Base-by-base conservation (phyloP, 208 protist genomes). In the Kentomonas sorsogonicus region DNA sequence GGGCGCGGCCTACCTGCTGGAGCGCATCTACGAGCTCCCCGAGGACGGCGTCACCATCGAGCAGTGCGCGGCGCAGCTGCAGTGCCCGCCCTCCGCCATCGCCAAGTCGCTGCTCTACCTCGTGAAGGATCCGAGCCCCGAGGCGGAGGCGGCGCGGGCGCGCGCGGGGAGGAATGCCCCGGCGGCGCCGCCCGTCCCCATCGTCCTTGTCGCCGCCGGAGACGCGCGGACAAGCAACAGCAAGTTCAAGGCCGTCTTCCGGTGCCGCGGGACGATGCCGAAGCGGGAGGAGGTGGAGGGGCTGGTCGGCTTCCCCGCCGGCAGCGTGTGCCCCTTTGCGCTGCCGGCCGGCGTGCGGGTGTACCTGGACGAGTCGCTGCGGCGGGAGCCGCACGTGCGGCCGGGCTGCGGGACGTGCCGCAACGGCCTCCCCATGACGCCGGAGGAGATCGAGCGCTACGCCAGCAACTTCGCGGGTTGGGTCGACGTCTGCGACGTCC, bases 311-410 rank as follows among this genome's bases (percentile, higher is more conserved):
- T 84, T 68, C 45, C 63, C 77, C 4, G 53, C 76, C 9, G 82
- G 82, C 16, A 75, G 66, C 6, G 82, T 89, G 9, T 81, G 75
- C 47, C 82, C 82, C 1, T 86, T 89, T 44, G 82, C 65, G n/a
- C 62, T 80, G 10, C 57, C 71, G 48, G 61, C 68, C 6, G 40
- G 57, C 45, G 82, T 89, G 33, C 57, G 56, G 41, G 77, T 89
- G 3, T 89, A 83, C 57, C 62, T 86, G 3, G 82, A 89, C 43
- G 65, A 79, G 25, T 89, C 82, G 10, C 60, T 89, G 44, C 69
- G 67, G 44, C 78, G 75, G 18, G 83, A 82, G 29, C 25, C 26
- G 22, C 66, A 44, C 0, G 75, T 89, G 15, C 81, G 76, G 63
- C 72, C 72, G 36, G 74, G 75, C 10, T 70, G 41, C 11, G 82